These are phyloP conservation scores for Carex arenaria DNA, from an alignment of 202 grass and related monocot genomes.

Conservation along the genomic window DNA sequence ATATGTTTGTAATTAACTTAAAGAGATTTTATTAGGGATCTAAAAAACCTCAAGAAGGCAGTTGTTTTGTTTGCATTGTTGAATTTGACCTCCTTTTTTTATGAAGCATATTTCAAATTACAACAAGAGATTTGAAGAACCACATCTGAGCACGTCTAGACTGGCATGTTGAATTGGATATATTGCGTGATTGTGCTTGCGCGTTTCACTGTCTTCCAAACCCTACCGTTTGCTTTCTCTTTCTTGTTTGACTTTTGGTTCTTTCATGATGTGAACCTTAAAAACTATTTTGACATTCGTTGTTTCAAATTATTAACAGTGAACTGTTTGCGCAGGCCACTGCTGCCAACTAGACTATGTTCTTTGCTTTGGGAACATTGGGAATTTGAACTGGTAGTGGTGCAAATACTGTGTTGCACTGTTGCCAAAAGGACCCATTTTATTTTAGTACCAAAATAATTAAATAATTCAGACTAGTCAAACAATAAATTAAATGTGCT, in stretches of 20 bases:
- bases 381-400: neutral
- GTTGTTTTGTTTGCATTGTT: neutral
- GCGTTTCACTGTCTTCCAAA: neutral
- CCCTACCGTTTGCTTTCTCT: neutral
- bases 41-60: conserved; percentile 2
- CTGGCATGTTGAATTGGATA: conserved; percentile 10
- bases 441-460: neutral
- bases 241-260: neutral
- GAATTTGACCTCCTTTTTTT: neutral
- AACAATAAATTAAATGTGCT: neutral
- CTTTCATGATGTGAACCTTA: neutral
- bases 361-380: neutral
- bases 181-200: neutral
- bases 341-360: neutral
- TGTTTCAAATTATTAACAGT: neutral
- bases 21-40: conserved; percentile 16
- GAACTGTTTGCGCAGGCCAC: neutral
- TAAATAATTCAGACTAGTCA: neutral
- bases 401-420: neutral
- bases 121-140: neutral
- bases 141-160: too few relatives aligned
- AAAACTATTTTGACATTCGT: neutral
- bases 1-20: conserved; percentile 10
- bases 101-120: neutral
- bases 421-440: neutral